A percentile compares a stretch with the other conserved stretches of the same genome.
Evolutionary conservation across 768 basidiomycete genomes (phyloP).

Genomic region (Tricholoma bakamatsutake): DNA sequence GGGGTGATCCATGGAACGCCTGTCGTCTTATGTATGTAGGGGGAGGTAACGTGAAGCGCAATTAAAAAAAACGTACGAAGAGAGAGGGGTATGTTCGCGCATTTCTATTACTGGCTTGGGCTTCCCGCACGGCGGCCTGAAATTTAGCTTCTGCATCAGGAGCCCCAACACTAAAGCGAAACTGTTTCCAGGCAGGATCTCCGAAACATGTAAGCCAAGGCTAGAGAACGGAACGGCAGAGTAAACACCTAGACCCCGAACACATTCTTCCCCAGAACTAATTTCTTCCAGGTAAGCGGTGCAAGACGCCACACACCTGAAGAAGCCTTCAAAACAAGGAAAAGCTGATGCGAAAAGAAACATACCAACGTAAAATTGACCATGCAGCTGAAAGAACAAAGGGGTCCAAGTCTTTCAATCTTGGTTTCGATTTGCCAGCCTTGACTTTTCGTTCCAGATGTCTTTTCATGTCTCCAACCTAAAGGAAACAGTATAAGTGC

Average conservation of each 20-base stretch:
- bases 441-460: slow-evolving; percentile 49
- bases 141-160: slow-evolving; percentile 71
- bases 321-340: neutral
- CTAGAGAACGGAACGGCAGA: neutral
- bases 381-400: slow-evolving; percentile 53
- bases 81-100: slow-evolving; percentile 41
- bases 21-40: slow-evolving; percentile 19
- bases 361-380: slow-evolving; percentile 58
- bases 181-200: slow-evolving; percentile 54
- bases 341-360: neutral
- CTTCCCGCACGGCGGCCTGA: slow-evolving; percentile 35
- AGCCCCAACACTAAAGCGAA: slow-evolving; percentile 64
- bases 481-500: neutral
- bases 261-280: slow-evolving; percentile 43
- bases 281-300: slow-evolving; percentile 68
- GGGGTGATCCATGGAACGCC: slow-evolving; percentile 66
- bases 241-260: slow-evolving; percentile 45
- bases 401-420: slow-evolving; percentile 45
- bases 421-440: slow-evolving; percentile 47
- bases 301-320: slow-evolving; percentile 66
- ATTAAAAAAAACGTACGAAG: slow-evolving; percentile 28
- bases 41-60: neutral
- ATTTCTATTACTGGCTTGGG: slow-evolving; percentile 32
- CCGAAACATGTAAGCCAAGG: neutral
- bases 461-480: slow-evolving; percentile 55